These are phyloP conservation scores for Tolypocladium album DNA, from an alignment of 2,329 filamentous ascomycete genomes.

Conservation along the genomic window DNA sequence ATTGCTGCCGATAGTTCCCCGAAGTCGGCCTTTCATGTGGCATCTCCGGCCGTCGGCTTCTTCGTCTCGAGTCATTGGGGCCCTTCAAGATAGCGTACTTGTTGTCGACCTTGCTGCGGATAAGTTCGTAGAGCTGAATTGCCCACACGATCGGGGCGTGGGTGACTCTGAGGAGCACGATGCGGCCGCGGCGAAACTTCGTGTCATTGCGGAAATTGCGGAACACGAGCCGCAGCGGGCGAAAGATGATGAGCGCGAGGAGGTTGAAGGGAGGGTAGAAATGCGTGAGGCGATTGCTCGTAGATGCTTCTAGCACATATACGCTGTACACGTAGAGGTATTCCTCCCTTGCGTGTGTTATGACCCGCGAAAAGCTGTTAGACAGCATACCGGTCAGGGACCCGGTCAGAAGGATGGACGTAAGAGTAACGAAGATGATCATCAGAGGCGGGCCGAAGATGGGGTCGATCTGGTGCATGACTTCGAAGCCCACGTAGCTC, in stretches of 20 bases:
- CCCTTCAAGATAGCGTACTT: constrained; percentile 40
- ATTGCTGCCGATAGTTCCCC: constrained; percentile 3
- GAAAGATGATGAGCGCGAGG: constrained; percentile 58
- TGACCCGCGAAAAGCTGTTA: constrained; percentile 60
- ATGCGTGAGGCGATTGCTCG: constrained; percentile 57
- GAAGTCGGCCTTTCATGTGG: constrained; percentile 7
- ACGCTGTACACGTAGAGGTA: constrained; percentile 67
- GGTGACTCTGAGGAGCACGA: constrained; percentile 50
- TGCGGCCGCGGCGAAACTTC: constrained; percentile 51
- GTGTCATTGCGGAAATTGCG: constrained; percentile 51
- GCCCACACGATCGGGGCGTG: constrained; percentile 58
- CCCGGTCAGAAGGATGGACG: constrained; percentile 69
- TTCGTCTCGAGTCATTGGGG: constrained; percentile 19
- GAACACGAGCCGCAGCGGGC: constrained; percentile 60
- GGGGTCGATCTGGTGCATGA: constrained; percentile 49
- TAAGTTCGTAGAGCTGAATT: constrained; percentile 57
- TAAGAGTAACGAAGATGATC: constrained; percentile 67
- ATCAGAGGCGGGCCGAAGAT: constrained; percentile 50
- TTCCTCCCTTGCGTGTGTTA: constrained; percentile 57
- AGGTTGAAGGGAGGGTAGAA: constrained; percentile 67
- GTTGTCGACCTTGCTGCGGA: constrained; percentile 27
- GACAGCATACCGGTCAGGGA: constrained; percentile 69
- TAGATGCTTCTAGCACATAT: constrained; percentile 56
- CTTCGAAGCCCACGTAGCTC: constrained; percentile 62
- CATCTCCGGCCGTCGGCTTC: constrained; percentile 10